A percentile compares a stretch with the other conserved stretches of the same genome.
Conservation (phyloP, 2,329 filamentous ascomycete genomes). For the Acarospora socialis region DNA sequence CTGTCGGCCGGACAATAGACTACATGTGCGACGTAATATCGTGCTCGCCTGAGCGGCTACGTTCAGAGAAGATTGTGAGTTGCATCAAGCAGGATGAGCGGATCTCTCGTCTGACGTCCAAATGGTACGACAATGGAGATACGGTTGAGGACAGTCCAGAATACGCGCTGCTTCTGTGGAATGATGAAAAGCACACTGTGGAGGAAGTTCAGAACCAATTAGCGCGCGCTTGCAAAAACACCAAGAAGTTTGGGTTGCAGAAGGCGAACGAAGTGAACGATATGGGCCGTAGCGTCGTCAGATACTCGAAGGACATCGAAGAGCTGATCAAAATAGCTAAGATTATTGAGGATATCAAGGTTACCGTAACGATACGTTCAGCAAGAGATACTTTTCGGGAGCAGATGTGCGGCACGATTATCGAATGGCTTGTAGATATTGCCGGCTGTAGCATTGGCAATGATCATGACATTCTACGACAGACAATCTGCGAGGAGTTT, state of each 20-base stretch:
- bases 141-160: slow-evolving; percentile 51
- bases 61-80: slow-evolving; percentile 68
- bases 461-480: slow-evolving; percentile 65
- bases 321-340: slow-evolving; percentile 64
- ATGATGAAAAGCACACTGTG: slow-evolving; percentile 96
- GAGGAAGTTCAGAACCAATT: slow-evolving; percentile 83
- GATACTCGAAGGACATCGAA: slow-evolving; percentile 57
- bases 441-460: slow-evolving; percentile 72
- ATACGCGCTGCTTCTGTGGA: slow-evolving; percentile 83
- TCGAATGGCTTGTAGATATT: slow-evolving; percentile 92
- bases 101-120: slow-evolving; percentile 58
- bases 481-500: slow-evolving; percentile 79
- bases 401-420: slow-evolving; percentile 95
- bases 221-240: slow-evolving; percentile 69
- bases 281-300: slow-evolving; percentile 72
- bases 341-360: slow-evolving; percentile 85
- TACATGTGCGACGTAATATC: slow-evolving; percentile 97
- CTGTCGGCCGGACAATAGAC: slow-evolving; percentile 72
- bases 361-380: slow-evolving; percentile 89
- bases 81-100: slow-evolving; percentile 71
- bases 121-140: slow-evolving; percentile 56
- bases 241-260: slow-evolving; percentile 50
- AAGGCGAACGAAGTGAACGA: slow-evolving; percentile 83
- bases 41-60: slow-evolving; percentile 89
- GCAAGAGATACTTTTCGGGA: slow-evolving; percentile 91